Base-by-base conservation (phyloP, 192 early-diverging fungal species). In the Umbelopsis sp. region DNA sequence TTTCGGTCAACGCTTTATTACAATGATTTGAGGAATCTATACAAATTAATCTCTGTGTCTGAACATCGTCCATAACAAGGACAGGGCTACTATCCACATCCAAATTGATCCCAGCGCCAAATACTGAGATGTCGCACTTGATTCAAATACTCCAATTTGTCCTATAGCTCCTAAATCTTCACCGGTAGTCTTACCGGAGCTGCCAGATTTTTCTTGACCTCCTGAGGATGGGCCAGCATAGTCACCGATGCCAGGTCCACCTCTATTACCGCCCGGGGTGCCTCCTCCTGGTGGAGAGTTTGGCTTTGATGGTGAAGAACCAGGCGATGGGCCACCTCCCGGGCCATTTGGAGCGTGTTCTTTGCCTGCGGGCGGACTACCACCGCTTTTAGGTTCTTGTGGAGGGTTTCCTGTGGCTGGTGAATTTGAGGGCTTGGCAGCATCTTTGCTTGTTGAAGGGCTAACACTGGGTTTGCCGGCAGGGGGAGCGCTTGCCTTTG, bases 131-230 rank as follows among this genome's bases (percentile, higher is more conserved):
- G 12, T 2, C 30, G 33, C 55, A 15, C 25, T 61, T 3, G 55
- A 61, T n/a, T 61, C 55, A n/a, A 61, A 61, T 18, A 61, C 55
- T 2, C 55, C 55, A 61, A 61, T 61, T 6, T 61, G 27, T 1
- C 55, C 55, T 35, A 61, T 61, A 25, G 55, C 11, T 11, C 27
- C 55, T 1, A 61, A 30, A 25, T 61, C 30, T n/a, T 61, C 55
- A 30, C 3, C 15, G 37, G 37, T 41, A 4, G 37, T 41, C 6
- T 41, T 41, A 41, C 37, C 5, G 13, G 23, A 7, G 6, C 30
- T 25, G 13, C 2, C 25, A 21, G 48, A 49, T 35, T 35, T 33
- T 0, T 30, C 55, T 15, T 25, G 3, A 6, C 27, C 2, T 4
- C 25, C 27, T 35, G 25, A 33, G 30, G 1, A 5, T 35, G 55